Base-by-base conservation (phyloP, 2,329 filamentous ascomycete species). In the Penicillium sp. region DNA sequence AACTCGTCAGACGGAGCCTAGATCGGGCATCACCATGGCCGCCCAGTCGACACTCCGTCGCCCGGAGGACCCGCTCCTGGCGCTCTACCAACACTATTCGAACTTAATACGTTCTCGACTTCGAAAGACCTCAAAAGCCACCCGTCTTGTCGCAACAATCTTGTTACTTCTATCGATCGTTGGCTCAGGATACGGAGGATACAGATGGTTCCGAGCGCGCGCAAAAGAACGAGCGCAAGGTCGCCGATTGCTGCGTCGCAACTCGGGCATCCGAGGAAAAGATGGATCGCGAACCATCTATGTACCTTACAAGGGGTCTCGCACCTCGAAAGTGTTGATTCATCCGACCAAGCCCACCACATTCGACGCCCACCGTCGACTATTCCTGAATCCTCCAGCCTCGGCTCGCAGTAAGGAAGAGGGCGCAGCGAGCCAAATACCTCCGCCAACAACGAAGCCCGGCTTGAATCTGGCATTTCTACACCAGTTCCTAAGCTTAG, bases 221-320 rank as follows among this genome's bases (percentile, higher is more conserved):
- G 84, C 83, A 45, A 85, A 85, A 58, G 93, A 97, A 73, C 86
- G 84, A 60, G 91, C 94, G 63, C 88, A 91, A 62, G 92, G 92
- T 5, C 81, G 84, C 57, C 88, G 89, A 59, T 81, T 99, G 48
- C 78, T 97, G 58, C 85, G 94, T 52, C 87, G 89, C 54, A 99
- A 99, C 74, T 97, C 93, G 29, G 95, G 91, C 65, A 79, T 97
- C 57, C 85, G 89, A 73, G 90, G 93, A 64, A 96, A 96, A 75
- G 94, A 97, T 78, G 94, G 94, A 45, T 93, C 90, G 45, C 83
- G 94, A 50, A 95, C 91, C 13, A 94, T 99, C 53, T 97, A 94
- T 68, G 94, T 99, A 26, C 92, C 93, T 2, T 94, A 96, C 73
- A 90, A 90, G 71, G 84, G 91, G 61, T 68, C 65, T 23, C 52